phyloP scores from a whole-genome alignment of 306 rosid species.

The Casuarina cunninghamiana region DNA sequence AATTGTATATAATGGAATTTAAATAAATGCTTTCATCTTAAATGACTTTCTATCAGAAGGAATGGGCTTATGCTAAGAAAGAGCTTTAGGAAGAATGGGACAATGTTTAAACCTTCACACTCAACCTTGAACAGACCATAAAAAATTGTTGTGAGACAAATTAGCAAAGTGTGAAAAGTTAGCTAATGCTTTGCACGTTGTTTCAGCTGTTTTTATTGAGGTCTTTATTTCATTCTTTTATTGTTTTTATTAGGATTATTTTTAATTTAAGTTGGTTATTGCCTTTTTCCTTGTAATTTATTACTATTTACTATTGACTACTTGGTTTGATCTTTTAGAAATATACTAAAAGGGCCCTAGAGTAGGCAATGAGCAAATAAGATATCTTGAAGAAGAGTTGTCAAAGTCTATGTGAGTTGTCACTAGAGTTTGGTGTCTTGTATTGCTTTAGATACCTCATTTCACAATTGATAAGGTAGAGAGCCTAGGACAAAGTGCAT shows the following conservation, averaged over 20 bases:
- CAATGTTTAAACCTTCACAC: conserved; percentile 56
- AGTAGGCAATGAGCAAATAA: too few relatives aligned
- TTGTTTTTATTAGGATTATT: background rate
- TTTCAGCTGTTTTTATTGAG: conserved; percentile 84
- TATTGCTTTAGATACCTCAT: too few relatives aligned
- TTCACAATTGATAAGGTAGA: too few relatives aligned
- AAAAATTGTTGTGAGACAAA: conserved; percentile 63
- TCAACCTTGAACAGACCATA: conserved; percentile 66
- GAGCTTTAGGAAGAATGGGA: conserved; percentile 81
- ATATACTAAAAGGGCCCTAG: too few relatives aligned
- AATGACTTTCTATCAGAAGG: conserved; percentile 50
- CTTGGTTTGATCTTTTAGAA: conserved; percentile 37
- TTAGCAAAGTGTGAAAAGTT: conserved; percentile 82
- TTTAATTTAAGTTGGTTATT: background rate
- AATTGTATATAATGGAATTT: background rate
- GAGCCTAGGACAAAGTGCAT: too few relatives aligned
- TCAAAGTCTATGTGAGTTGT: too few relatives aligned
- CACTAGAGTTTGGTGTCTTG: too few relatives aligned
- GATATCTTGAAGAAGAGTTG: too few relatives aligned
- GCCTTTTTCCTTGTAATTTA: background rate
- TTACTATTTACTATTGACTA: background rate
- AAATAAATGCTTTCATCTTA: background rate
- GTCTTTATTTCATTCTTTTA: conserved; percentile 28
- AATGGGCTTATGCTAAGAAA: conserved; percentile 93
- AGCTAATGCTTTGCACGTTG: conserved; percentile 62